Percentiles rank a stretch among this genome's conserved stretches.
Conservation (phyloP, 768 basidiomycete genomes). For the Suillus lakei region DNA sequence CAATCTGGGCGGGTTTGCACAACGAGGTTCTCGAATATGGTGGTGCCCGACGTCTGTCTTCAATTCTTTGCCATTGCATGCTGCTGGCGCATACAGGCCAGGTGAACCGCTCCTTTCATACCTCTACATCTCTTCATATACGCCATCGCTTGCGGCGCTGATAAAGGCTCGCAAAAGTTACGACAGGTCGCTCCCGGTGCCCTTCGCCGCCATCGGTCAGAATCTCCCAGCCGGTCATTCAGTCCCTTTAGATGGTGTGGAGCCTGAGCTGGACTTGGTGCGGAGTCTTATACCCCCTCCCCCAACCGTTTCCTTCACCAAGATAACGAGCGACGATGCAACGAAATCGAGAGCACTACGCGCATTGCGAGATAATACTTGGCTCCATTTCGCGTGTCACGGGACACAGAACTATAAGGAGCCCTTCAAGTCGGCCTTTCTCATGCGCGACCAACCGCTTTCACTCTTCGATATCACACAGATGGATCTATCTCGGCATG, state of each 20-base stretch:
- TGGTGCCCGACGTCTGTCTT: conserved; percentile 17
- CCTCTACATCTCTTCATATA: conserved; percentile 6
- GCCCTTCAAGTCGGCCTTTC: conserved; percentile 17
- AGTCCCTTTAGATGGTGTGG: neutral
- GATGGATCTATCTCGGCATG: neutral
- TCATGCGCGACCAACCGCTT: conserved; percentile 1
- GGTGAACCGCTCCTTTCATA: neutral
- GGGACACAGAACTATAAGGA: conserved; percentile 7
- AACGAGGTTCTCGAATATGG: neutral
- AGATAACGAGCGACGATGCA: neutral
- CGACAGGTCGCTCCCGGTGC: neutral
- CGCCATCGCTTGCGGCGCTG: too few relatives aligned
- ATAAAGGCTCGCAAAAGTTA: neutral
- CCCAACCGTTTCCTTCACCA: conserved; percentile 3
- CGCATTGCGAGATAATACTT: conserved; percentile 7
- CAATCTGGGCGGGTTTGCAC: neutral
- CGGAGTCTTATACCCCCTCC: neutral
- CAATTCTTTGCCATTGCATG: conserved; percentile 15
- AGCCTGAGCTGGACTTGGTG: neutral
- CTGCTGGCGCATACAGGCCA: conserved; percentile 7
- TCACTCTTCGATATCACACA: conserved; percentile 10
- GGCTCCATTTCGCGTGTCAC: conserved; percentile 27
- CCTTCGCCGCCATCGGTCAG: conserved; percentile 12
- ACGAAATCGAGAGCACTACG: neutral
- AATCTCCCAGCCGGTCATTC: neutral